These are phyloP conservation scores for Jacaranda copaia DNA, from an alignment of 257 asterid species.

Conservation along the genomic window DNA sequence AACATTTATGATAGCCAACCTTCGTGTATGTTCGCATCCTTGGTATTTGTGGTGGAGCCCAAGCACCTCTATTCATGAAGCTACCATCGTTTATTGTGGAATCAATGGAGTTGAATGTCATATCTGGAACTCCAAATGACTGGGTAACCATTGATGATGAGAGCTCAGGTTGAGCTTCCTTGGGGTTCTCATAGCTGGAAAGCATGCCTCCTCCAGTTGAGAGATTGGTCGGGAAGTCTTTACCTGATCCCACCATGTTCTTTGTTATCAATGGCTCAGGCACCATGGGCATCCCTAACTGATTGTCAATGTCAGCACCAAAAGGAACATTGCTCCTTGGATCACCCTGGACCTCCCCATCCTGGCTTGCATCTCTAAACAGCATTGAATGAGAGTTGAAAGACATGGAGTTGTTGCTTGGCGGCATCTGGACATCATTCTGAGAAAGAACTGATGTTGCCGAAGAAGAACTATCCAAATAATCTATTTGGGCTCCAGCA, in stretches of 20 bases:
- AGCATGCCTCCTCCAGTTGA: slow-evolving; percentile 73
- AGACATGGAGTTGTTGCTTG: slow-evolving; percentile 69
- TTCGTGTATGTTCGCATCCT: slow-evolving; percentile 88
- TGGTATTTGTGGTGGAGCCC: slow-evolving; percentile 90
- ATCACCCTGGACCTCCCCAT: slow-evolving; percentile 70
- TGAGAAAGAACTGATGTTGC: slow-evolving; percentile 90
- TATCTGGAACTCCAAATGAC: slow-evolving; percentile 95
- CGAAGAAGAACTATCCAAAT: slow-evolving; percentile 88
- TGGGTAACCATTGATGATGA: slow-evolving; percentile 93
- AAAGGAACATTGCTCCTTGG: slow-evolving; percentile 60
- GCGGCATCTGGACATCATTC: slow-evolving; percentile 67
- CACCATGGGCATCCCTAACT: slow-evolving; percentile 72
- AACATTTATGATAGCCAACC: slow-evolving; percentile 50
- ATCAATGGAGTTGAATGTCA: slow-evolving; percentile 84
- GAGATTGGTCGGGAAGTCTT: slow-evolving; percentile 60
- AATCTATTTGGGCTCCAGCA: slow-evolving; percentile 70
- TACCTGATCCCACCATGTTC: slow-evolving; percentile 61
- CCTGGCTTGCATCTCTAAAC: slow-evolving; percentile 70
- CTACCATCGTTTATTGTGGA: slow-evolving; percentile 70
- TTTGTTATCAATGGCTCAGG: slow-evolving; percentile 66
- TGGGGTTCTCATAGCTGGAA: slow-evolving; percentile 65
- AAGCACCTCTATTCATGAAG: slow-evolving; percentile 75
- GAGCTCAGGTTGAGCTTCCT: slow-evolving; percentile 84
- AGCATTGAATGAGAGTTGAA: slow-evolving; percentile 73
- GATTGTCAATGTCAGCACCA: slow-evolving; percentile 65